Evolutionary conservation across 768 basidiomycete species (phyloP), one percentile per base, ranked within the genome.

Genomic region (Lentinula detonsa): DNA sequence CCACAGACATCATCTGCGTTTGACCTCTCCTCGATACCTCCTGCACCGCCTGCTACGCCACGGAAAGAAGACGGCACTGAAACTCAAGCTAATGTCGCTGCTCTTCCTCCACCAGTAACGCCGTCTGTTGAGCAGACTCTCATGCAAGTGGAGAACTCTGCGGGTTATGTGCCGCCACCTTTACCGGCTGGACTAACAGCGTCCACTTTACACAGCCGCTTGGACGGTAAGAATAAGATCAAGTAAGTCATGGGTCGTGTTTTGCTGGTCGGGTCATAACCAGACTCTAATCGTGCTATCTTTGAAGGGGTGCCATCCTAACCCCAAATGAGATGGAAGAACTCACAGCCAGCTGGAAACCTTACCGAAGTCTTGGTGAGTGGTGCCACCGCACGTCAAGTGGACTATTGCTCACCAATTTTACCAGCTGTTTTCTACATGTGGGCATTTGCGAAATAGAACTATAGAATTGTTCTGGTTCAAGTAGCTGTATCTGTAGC

Each of bases 241-340:
- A 91, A 89, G 87, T 90, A 70, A 67, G 81, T 75, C 42, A 57
- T 55, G 35, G 34, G 53, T 56, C 16, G 34, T 51, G 28, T 51
- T 40, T n/a, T 49, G 11, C 23, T 53, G 23, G 4, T 21, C 31
- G 48, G 46, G 46, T 39, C 59, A 48, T 63, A 57, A 52, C 35
- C 31, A 51, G 63, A 34, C 54, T 43, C 54, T 51, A 60, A 54
- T 63, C 37, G 64, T 67, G 18, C 64, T 62, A 46, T 59, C 48
- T 59, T 23, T 52, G 43, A 7, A 89, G 88, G 74, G 87, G 87
- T 6, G 84, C 85, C 23, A 70, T 93, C 62, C 75, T 95, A 64
- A 90, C 90, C 2, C 90, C 91, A 5, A 75, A 82, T 53, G 91
- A 95, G 73, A 93, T 94, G 92, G 83, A 87, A 62, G 81, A 78